Evolutionary conservation across 1,139 yeast genomes (phyloP).

Genomic region (Protomyces gravidus): DNA sequence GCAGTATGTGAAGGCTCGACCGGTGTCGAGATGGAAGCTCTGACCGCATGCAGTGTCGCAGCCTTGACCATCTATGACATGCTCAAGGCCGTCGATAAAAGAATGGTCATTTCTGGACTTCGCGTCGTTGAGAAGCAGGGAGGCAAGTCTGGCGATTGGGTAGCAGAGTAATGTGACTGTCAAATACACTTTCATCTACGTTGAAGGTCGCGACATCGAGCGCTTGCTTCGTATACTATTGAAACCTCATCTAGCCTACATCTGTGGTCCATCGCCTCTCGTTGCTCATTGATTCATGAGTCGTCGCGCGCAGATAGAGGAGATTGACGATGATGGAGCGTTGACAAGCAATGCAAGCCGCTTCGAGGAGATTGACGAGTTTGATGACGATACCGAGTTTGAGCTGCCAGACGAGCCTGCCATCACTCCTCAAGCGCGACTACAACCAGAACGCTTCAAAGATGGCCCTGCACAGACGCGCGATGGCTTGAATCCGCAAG

Average conservation of each 20-base stretch:
- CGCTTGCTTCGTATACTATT: too few species aligned
- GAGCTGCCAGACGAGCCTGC: constrained; percentile 23
- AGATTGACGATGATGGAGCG: constrained; percentile 25
- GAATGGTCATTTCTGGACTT: constrained; percentile 44
- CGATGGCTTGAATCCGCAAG: constrained; percentile 14
- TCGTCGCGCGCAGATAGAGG: constrained; percentile 22
- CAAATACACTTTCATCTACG: background rate
- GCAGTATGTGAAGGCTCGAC: constrained; percentile 50
- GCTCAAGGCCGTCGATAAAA: constrained; percentile 54
- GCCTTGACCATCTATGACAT: constrained; percentile 51
- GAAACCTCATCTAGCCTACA: too few species aligned
- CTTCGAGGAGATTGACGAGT: constrained; percentile 26
- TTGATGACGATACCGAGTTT: constrained; percentile 28
- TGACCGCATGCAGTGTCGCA: constrained; percentile 46
- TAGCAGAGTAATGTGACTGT: background rate
- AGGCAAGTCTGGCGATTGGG: constrained; percentile 39
- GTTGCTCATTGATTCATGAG: too few species aligned
- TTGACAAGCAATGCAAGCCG: constrained; percentile 1
- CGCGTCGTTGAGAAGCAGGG: constrained; percentile 46
- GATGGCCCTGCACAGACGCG: background rate
- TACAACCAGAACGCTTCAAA: background rate
- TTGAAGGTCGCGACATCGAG: too few species aligned
- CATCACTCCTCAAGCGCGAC: background rate
- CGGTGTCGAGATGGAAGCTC: constrained; percentile 56
- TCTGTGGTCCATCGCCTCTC: too few species aligned